These are phyloP conservation scores for Elsinoe australis DNA, from an alignment of 2,329 filamentous ascomycete genomes.

Conservation along the genomic window DNA sequence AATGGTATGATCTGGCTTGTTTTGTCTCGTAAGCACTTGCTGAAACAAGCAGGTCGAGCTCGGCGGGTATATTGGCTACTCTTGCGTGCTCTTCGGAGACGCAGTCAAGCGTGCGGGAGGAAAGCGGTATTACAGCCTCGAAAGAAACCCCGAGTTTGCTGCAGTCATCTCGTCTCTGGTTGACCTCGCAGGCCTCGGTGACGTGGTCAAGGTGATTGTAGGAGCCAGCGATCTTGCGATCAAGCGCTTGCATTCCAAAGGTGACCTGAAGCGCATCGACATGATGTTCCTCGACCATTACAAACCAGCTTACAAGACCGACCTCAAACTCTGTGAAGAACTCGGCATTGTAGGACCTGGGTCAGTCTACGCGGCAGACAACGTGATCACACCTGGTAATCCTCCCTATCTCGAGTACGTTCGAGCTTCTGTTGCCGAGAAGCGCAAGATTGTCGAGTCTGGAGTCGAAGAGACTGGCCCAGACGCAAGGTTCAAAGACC, in stretches of 20 bases:
- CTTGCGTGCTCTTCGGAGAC: constrained; percentile 65
- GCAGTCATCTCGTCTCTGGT: constrained; percentile 62
- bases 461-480: constrained; percentile 26
- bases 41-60: constrained; percentile 53
- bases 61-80: constrained; percentile 76
- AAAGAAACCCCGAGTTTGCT: constrained; percentile 66
- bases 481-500: constrained; percentile 38
- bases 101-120: constrained; percentile 58
- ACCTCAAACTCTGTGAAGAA: constrained; percentile 70
- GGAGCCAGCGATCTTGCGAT: constrained; percentile 62
- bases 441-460: constrained; percentile 40
- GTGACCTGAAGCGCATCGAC: constrained; percentile 54
- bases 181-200: constrained; percentile 63
- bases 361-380: constrained; percentile 59
- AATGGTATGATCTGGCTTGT: constrained; percentile 44
- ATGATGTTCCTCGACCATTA: constrained; percentile 74
- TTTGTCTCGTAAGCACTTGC: constrained; percentile 21
- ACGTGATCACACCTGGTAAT: constrained; percentile 64
- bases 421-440: constrained; percentile 55
- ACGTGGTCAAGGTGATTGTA: constrained; percentile 62
- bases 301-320: constrained; percentile 66
- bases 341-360: constrained; percentile 57
- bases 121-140: constrained; percentile 61
- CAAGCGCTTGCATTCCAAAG: constrained; percentile 49
- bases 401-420: constrained; percentile 66